A percentile compares a stretch with the other conserved stretches of the same genome.
Conservation (phyloP, 192 early-diverging fungal genomes). For the Linnemannia elongata region DNA sequence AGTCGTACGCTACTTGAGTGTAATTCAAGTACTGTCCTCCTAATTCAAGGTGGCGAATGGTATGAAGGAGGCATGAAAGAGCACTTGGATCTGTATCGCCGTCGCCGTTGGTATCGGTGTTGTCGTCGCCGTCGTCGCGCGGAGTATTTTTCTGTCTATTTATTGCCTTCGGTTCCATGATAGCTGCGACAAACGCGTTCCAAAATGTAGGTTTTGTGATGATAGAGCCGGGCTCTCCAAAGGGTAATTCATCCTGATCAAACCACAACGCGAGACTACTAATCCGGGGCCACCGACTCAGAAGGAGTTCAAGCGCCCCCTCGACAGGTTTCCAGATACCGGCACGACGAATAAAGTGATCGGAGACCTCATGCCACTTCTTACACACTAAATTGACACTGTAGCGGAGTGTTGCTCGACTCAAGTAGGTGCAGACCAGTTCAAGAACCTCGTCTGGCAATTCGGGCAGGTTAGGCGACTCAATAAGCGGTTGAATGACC, state of each 20-base stretch:
- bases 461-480: background rate
- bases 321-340: slow-evolving; percentile 26
- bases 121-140: background rate
- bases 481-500: slow-evolving; percentile 10
- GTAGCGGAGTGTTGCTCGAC: slow-evolving; percentile 20
- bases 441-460: slow-evolving; percentile 39
- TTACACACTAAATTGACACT: slow-evolving; percentile 32
- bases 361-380: slow-evolving; percentile 25
- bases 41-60: background rate
- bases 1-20: background rate
- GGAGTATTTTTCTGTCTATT: background rate
- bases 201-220: background rate
- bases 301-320: background rate
- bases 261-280: slow-evolving; percentile 9
- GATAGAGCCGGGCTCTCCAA: background rate
- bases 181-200: background rate
- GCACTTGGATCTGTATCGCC: background rate
- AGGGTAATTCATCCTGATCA: too few relatives aligned
- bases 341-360: slow-evolving; percentile 15
- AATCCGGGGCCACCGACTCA: background rate
- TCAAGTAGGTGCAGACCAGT: slow-evolving; percentile 24
- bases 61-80: background rate
- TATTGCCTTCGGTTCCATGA: background rate
- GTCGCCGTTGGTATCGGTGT: too few relatives aligned
- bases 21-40: background rate